Evolutionary conservation across 352 stramenopile species (phyloP).

Genomic region (Thraustochytrium striatum): DNA sequence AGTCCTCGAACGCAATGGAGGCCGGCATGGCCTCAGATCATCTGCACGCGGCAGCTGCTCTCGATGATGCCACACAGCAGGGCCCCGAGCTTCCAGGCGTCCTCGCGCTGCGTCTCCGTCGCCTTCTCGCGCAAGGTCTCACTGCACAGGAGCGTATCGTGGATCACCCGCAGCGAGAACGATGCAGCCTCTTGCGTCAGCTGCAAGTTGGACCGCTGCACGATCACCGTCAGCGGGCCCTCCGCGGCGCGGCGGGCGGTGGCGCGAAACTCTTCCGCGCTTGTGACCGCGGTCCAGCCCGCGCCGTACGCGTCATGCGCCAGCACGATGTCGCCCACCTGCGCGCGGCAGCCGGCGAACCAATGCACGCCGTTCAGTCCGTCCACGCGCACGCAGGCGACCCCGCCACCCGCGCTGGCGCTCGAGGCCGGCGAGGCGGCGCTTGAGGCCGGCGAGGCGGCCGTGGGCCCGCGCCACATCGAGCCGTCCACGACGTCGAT

Average conservation of each 20-base stretch:
- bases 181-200: background rate
- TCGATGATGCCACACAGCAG: background rate
- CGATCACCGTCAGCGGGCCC: background rate
- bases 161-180: background rate
- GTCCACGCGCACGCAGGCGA: too few species aligned
- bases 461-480: too few species aligned
- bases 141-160: background rate
- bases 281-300: too few species aligned
- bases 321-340: too few species aligned
- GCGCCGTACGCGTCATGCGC: too few species aligned
- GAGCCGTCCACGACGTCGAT: too few species aligned
- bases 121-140: background rate
- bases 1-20: background rate
- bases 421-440: too few species aligned
- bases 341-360: too few species aligned
- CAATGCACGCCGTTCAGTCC: too few species aligned
- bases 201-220: background rate
- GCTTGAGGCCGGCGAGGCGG: too few species aligned
- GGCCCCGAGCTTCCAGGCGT: background rate
- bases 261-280: too few species aligned
- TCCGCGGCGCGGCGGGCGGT: background rate
- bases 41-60: background rate
- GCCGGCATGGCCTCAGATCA: background rate
- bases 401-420: too few species aligned
- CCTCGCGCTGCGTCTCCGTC: background rate